Evolutionary conservation across 108 stramenopile species (phyloP), one percentile per base, ranked within the genome.

Genomic region (Thalassiosira profunda): DNA sequence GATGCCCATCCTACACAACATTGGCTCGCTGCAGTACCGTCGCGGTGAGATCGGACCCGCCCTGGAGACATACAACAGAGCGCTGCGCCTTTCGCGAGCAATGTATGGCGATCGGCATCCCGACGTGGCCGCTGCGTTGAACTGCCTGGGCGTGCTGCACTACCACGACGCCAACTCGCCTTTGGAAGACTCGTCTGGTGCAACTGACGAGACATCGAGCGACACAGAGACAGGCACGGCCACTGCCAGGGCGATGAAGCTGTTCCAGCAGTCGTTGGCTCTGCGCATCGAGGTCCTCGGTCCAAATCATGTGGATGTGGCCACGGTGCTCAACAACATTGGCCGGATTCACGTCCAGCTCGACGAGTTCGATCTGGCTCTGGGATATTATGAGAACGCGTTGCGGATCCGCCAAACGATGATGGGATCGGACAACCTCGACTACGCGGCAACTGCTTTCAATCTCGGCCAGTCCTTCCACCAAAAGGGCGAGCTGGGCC

Each of bases 91-190:
- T 38, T 64, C 70, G 37, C 44, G 54, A 23, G 33, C 45, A 10
- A 37, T 73, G 20, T 26, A 80, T 24, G 82, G 79, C 4, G 37
- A 47, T 25, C 36, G 48, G 14, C 37, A 63, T 48, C 8, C 74
- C 14, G 48, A 68, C 23, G 79, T 80, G 1, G 84, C 80, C 31
- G 44, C 64, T 11, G 80, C 84, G 14, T 43, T 88, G 40, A 88
- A 88, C 48, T 83, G 87, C 30, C 63, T 88, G 23, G 84, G 87
- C 10, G 84, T 88, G 10, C 48, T 85, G 64, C 63, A 85, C 58
- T 88, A 83, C 37, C 87, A 88, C 46, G 62, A 26, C 45, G 68
- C 70, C 12, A 14, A 60, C n/a, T n/a, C n/a, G n/a, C n/a, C n/a
- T n/a, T n/a, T n/a, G n/a, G 29, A 41, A 2, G 36, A 56, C 30